phyloP scores from a whole-genome alignment of 257 asterid genomes.

The Jasminum sambac region DNA sequence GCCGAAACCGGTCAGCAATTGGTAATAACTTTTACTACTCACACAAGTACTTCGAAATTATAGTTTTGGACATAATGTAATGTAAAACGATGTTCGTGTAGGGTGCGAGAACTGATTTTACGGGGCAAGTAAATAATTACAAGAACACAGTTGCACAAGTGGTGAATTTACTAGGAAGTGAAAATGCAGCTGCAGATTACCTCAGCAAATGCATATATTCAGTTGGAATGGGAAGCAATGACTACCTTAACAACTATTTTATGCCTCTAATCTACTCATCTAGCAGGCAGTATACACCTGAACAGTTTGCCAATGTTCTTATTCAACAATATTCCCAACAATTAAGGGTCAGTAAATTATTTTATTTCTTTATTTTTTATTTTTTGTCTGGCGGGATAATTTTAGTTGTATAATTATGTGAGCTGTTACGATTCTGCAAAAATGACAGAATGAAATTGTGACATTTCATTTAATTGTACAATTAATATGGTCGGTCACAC shows the following conservation, averaged over 20 bases:
- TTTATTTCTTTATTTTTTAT: not conserved
- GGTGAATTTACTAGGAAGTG: conserved; percentile 39
- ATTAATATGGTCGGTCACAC: too few relatives aligned
- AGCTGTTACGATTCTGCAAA: too few relatives aligned
- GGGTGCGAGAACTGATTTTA: conserved; percentile 69
- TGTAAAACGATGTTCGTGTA: conserved; percentile 10
- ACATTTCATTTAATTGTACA: too few relatives aligned
- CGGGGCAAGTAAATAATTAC: conserved; percentile 71
- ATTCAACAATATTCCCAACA: conserved; percentile 40
- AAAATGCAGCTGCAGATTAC: conserved; percentile 37
- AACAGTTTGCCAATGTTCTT: conserved; percentile 42
- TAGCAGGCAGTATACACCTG: conserved; percentile 38
- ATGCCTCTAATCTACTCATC: conserved; percentile 44
- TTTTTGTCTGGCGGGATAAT: too few relatives aligned
- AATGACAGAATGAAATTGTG: too few relatives aligned
- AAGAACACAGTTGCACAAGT: conserved; percentile 66
- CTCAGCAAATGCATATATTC: conserved; percentile 43
- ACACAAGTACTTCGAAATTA: too few relatives aligned
- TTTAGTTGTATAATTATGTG: too few relatives aligned
- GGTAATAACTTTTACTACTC: conserved; percentile 29
- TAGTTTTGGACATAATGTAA: too few relatives aligned
- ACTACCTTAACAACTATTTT: conserved; percentile 54
- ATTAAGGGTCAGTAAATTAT: conserved; percentile 26
- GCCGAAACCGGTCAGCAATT: conserved; percentile 79
- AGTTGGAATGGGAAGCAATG: conserved; percentile 52